Base-by-base conservation (phyloP, 495 filamentous ascomycete genomes). In the Geopyxis carbonaria region DNA sequence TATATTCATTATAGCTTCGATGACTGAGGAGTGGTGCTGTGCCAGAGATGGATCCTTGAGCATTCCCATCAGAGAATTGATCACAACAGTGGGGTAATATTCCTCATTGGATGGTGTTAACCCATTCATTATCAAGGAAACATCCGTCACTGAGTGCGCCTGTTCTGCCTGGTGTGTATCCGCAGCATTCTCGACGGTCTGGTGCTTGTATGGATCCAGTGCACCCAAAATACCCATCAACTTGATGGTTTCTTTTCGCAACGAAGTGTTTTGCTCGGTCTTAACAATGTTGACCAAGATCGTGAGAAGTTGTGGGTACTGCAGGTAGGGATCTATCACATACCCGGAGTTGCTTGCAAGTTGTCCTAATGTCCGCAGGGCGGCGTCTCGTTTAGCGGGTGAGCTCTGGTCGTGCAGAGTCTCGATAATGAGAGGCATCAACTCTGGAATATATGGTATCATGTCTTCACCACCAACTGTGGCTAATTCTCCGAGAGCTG, bases 1-100 rank as follows among this genome's bases (percentile, higher is more conserved):
- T 38, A 95, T 95, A 40, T 80, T 92, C 72, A 99, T 94, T 45
- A 99, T 87, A 1, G 91, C 87, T 57, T 94, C 89, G 42, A 99
- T 84, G n/a, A 95, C 89, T 6, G 76, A 76, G 2, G 84, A 89
- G 53, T 99, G 89, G 50, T 91, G 83, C 46, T 87, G 77, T 4
- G 73, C 67, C 31, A 95, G 61, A 2, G 89, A 93, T 29, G 72
- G 74, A 51, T 99, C 89, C 46, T 82, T 82, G 29, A 99, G 60
- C 39, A 99, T 81, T 36, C 82, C 76, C 53, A 95, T 73, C 31
- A 99, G 63, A 1, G 87, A 87, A 48, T 91, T 89, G 51, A 99
- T 93, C 28, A 94, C 91, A 14, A 99, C 85, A 0, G 91, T 95
- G 2, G 89, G 89, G 52, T 93, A 95, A 52, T 95, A 99, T 43